Percentiles rank a stretch among this genome's conserved stretches.
Evolutionary conservation across 129 eudicot species (phyloP).

Genomic region (Pulicaria dysenterica): DNA sequence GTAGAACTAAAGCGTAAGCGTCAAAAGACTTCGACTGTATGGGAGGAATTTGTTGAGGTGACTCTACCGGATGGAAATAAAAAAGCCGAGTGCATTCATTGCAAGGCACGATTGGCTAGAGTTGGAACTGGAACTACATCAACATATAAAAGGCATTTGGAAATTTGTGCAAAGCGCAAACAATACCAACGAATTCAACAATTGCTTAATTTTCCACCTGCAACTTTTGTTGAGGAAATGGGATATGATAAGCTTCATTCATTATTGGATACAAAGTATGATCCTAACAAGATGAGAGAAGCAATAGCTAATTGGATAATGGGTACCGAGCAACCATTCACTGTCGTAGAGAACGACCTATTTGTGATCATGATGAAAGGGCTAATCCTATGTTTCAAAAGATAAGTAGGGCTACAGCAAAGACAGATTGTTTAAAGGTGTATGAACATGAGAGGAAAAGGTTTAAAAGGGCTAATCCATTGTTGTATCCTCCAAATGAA

Average conservation of each 20-base stretch:
- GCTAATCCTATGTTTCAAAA: constrained; percentile 11
- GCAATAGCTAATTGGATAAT: constrained; percentile 11
- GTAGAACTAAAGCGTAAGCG: too few species aligned
- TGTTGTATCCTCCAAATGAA: neutral
- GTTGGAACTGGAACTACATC: too few species aligned
- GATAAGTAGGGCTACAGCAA: constrained; percentile 1
- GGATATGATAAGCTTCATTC: neutral
- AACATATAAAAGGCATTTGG: too few species aligned
- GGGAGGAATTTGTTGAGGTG: too few species aligned
- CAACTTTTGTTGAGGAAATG: neutral
- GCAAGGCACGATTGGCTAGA: too few species aligned
- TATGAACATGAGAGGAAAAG: constrained; percentile 32
- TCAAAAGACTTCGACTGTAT: too few species aligned
- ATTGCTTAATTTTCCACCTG: neutral
- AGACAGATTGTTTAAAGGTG: constrained; percentile 18
- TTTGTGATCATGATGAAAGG: constrained; percentile 15
- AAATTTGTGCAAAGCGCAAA: neutral
- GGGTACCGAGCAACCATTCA: constrained; percentile 21
- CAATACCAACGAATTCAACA: neutral
- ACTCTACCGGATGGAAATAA: too few species aligned
- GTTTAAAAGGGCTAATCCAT: constrained; percentile 1
- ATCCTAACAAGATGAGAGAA: constrained; percentile 25
- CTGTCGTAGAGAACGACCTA: constrained; percentile 11
- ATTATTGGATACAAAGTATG: constrained; percentile 17
- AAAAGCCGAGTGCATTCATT: too few species aligned